Base-by-base conservation (phyloP, 192 early-diverging fungal genomes). In the Coemansia nantahalensis region DNA sequence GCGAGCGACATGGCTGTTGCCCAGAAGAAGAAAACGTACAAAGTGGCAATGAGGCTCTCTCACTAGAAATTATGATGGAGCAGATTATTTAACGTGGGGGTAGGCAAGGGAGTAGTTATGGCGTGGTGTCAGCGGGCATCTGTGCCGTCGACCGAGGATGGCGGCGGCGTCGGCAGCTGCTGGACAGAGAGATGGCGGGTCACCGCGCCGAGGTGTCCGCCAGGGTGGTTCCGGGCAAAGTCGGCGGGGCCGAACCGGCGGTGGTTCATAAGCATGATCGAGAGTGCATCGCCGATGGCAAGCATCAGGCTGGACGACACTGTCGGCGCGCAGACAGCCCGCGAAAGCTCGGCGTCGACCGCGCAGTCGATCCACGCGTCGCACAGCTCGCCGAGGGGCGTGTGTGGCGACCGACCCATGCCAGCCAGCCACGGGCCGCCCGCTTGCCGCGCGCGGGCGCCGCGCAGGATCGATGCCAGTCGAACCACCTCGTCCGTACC, bases 191-290 rank as follows among this genome's bases (percentile, higher is more conserved):
- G 26, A 3, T 28, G 26, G 26, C 26, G 26, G 26, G 4, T 28
- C 26, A 7, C 26, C 26, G 4, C 35, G 11, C 70, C 70, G 5
- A 74, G 50, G 11, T 54, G n/a, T 4, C 70, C 70, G 37, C 59
- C 59, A 2, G 70, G 70, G 19, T 74, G 70, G 44, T 62, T 62
- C 14, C 54, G 58, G 2, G 55, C 63, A 58, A 66, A 74, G n/a
- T 74, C 70, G 0, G 24, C 5, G 0, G 58, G 58, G 7, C 59
- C 64, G 23, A 74, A 65, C 19, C 47, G 31, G 2, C 47, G 34
- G 8, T 48, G 48, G 11, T 65, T 38, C 64, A 67, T 67, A 41
- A 74, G 40, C 46, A 67, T 14, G 21, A 66, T 54, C 0, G 70
- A 54, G 16, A 74, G 32, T 1, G 70, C 53, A 30, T 74, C 70